A percentile compares a stretch with the other conserved stretches of the same genome.
Conservation (phyloP, 371 early-diverging fungal species). For the Mucor plumbeus region DNA sequence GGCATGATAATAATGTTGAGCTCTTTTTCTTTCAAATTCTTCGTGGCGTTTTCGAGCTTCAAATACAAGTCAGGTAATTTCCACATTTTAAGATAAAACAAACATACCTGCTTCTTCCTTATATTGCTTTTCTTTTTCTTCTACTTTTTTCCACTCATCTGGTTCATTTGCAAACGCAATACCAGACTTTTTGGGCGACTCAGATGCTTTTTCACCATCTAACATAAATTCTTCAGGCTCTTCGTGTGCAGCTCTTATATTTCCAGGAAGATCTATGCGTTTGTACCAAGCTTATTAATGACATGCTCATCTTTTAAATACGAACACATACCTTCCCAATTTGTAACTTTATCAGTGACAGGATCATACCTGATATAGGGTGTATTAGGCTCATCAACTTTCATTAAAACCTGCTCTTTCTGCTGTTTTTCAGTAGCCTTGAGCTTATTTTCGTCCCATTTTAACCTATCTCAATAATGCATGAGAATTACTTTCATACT, state of each 20-base stretch:
- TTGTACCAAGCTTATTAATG: not conserved
- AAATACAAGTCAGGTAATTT: not conserved
- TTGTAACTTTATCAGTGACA: conserved; percentile 72
- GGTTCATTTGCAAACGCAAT: conserved; percentile 25
- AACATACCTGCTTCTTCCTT: conserved; percentile 37
- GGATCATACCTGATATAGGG: conserved; percentile 88
- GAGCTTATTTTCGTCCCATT: conserved; percentile 95
- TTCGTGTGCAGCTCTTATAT: conserved; percentile 30
- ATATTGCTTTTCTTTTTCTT: conserved; percentile 24
- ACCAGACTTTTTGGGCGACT: conserved; percentile 14
- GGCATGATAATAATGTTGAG: conserved; percentile 76
- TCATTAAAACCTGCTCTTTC: conserved; percentile 87
- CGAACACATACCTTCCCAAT: conserved; percentile 46
- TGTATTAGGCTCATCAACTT: conserved; percentile 94
- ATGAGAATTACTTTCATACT: not conserved
- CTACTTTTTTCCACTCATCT: conserved; percentile 53
- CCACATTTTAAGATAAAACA: not conserved
- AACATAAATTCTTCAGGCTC: conserved; percentile 52
- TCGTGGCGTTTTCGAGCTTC: conserved; percentile 51
- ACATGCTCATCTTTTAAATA: not conserved
- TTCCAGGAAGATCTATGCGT: conserved; percentile 6
- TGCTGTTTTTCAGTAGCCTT: conserved; percentile 78
- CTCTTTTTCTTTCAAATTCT: conserved; percentile 72
- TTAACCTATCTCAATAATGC: conserved; percentile 45
- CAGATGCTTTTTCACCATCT: conserved; percentile 29